Evolutionary conservation across 2,329 filamentous ascomycete genomes (phyloP).

Genomic region (Neonectria magnoliae): DNA sequence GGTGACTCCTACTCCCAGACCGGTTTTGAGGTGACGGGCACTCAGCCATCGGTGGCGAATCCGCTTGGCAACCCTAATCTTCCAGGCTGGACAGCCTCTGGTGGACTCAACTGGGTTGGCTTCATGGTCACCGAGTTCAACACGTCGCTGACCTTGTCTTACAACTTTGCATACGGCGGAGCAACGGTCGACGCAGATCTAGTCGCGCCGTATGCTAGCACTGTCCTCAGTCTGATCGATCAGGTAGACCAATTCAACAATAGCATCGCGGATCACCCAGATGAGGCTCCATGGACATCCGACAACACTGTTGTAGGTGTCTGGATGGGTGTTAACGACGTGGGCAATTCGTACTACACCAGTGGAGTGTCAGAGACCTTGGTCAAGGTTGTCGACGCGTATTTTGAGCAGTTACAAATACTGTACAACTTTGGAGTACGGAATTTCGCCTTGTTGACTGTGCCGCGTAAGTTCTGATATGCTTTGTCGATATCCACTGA

Average conservation of each 20-base stretch:
- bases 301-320: slow-evolving; percentile 56
- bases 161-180: slow-evolving; percentile 65
- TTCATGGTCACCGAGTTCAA: slow-evolving; percentile 60
- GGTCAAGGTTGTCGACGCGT: slow-evolving; percentile 53
- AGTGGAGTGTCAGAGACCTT: slow-evolving; percentile 48
- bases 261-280: slow-evolving; percentile 45
- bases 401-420: slow-evolving; percentile 52
- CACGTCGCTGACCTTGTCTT: slow-evolving; percentile 54
- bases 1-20: slow-evolving; percentile 49
- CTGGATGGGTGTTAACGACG: slow-evolving; percentile 67
- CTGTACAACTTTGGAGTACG: slow-evolving; percentile 64
- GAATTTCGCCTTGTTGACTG: slow-evolving; percentile 68
- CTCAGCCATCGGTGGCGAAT: slow-evolving; percentile 62
- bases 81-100: slow-evolving; percentile 60
- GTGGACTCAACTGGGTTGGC: slow-evolving; percentile 63
- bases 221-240: slow-evolving; percentile 39
- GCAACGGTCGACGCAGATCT: slow-evolving; percentile 63
- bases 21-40: slow-evolving; percentile 63
- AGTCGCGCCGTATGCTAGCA: slow-evolving; percentile 64
- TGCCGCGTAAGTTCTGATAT: slow-evolving; percentile 54
- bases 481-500: accelerated
- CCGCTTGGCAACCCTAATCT: slow-evolving; percentile 71
- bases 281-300: slow-evolving; percentile 53
- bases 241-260: slow-evolving; percentile 44
- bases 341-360: slow-evolving; percentile 58